These are phyloP conservation scores for Aspergillus kassunensis DNA, from an alignment of 495 filamentous ascomycete species.

Conservation along the genomic window DNA sequence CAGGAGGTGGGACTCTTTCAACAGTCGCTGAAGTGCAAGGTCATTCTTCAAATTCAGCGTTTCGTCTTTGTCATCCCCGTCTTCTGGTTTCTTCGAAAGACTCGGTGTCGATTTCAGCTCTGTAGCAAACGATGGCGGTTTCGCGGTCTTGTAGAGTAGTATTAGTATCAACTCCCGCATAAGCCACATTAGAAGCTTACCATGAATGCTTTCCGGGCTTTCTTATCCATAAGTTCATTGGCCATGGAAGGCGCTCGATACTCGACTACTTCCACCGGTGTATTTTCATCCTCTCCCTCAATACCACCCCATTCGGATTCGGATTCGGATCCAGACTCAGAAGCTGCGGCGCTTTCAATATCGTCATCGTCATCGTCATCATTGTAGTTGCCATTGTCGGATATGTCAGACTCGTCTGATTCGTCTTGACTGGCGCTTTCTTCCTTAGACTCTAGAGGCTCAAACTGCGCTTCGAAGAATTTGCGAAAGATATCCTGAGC, in stretches of 20 bases:
- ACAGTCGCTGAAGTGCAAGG: constrained; percentile 80
- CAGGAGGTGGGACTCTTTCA: constrained; percentile 90
- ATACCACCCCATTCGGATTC: constrained; percentile 66
- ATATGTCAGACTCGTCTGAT: no score
- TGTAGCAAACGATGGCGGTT: constrained; percentile 48
- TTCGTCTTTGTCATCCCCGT: constrained; percentile 35
- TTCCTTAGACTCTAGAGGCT: constrained; percentile 52
- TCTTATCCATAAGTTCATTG: constrained; percentile 50
- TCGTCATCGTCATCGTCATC: constrained; percentile 19
- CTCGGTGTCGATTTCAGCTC: constrained; percentile 26
- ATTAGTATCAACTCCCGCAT: constrained; percentile 14
- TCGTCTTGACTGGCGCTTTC: constrained; percentile 8
- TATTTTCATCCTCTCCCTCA: constrained; percentile 39
- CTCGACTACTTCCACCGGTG: constrained; percentile 61
- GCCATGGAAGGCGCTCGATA: constrained; percentile 43
- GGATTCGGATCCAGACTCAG: constrained; percentile 15
- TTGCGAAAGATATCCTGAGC: constrained; percentile 61
- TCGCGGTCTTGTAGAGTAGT: constrained; percentile 29
- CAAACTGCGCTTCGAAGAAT: constrained; percentile 85
- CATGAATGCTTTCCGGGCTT: constrained; percentile 74
- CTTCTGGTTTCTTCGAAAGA: constrained; percentile 27
- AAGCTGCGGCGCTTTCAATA: constrained; percentile 26
- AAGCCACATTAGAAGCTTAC: constrained; percentile 37
- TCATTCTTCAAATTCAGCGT: constrained; percentile 78
- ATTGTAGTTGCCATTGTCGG: constrained; percentile 9